phyloP scores from a whole-genome alignment of 1,139 yeast species.

The Magnusiomyces sp. region DNA sequence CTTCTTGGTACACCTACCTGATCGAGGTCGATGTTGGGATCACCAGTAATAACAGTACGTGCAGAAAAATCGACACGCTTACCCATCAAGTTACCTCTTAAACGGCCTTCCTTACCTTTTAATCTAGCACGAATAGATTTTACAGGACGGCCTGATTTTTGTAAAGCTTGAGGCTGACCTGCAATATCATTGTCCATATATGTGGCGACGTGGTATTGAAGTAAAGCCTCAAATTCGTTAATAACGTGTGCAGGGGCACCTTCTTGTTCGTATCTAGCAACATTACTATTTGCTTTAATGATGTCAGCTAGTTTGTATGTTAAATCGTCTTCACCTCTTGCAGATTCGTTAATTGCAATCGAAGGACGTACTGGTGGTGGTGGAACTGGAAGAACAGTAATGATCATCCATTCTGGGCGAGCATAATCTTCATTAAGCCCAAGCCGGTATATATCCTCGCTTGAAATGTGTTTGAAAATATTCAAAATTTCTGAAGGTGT shows the following conservation, averaged over 20 bases:
- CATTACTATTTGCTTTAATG: slow-evolving; percentile 89
- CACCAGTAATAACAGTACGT: slow-evolving; percentile 98
- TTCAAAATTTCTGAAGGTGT: slow-evolving; percentile 84
- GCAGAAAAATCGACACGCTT: slow-evolving; percentile 99
- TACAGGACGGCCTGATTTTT: slow-evolving; percentile 97
- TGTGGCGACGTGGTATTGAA: slow-evolving; percentile 98
- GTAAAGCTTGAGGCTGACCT: slow-evolving; percentile 99
- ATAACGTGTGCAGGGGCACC: slow-evolving; percentile 99
- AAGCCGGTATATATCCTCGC: slow-evolving; percentile 69
- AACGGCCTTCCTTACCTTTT: slow-evolving; percentile 98
- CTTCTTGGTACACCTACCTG: slow-evolving; percentile 98
- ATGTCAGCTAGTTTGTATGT: slow-evolving; percentile 97
- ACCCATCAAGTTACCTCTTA: slow-evolving; percentile 98
- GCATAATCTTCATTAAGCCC: slow-evolving; percentile 96
- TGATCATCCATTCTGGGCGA: slow-evolving; percentile 97
- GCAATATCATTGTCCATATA: slow-evolving; percentile 99
- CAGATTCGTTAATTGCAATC: slow-evolving; percentile 96
- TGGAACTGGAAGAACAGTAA: slow-evolving; percentile 97
- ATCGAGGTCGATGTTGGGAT: slow-evolving; percentile 92
- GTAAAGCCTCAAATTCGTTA: slow-evolving; percentile 88
- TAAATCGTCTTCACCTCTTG: slow-evolving; percentile 98
- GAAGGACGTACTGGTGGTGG: slow-evolving; percentile 99
- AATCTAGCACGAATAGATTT: slow-evolving; percentile 97
- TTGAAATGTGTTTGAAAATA: slow-evolving; percentile 83
- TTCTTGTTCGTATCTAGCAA: slow-evolving; percentile 92